These are phyloP conservation scores for Scolecobasidium constrictum DNA, from an alignment of 2,329 filamentous ascomycete species.

Conservation along the genomic window DNA sequence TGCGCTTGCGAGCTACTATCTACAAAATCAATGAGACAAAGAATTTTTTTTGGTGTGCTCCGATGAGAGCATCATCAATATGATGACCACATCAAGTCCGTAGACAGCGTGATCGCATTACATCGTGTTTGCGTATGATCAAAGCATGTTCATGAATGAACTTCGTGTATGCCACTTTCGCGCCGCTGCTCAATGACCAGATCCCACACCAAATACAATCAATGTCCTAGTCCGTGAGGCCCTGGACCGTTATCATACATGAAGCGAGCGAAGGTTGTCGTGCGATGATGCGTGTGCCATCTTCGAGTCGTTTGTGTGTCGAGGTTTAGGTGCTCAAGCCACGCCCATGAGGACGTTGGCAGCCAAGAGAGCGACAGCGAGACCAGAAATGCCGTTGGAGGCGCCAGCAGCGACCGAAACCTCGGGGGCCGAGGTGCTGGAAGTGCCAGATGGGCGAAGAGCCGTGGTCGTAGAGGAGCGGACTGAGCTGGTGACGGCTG, in stretches of 20 bases:
- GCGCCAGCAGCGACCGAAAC: background rate
- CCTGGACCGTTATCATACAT: background rate
- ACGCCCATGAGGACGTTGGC: background rate
- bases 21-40: background rate
- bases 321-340: background rate
- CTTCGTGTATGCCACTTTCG: too few species aligned
- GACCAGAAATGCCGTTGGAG: background rate
- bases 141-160: too few species aligned
- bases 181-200: background rate
- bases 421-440: background rate
- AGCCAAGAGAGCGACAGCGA: background rate
- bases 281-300: too few species aligned
- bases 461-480: background rate
- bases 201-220: background rate
- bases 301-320: too few species aligned
- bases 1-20: background rate
- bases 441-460: background rate
- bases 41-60: too few species aligned
- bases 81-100: too few species aligned
- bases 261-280: background rate
- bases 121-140: too few species aligned
- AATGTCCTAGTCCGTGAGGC: background rate
- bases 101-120: too few species aligned
- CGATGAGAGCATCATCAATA: too few species aligned
- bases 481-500: background rate